Evolutionary conservation across 345 rosid species (phyloP).

Genomic region (Gossypium bickii): DNA sequence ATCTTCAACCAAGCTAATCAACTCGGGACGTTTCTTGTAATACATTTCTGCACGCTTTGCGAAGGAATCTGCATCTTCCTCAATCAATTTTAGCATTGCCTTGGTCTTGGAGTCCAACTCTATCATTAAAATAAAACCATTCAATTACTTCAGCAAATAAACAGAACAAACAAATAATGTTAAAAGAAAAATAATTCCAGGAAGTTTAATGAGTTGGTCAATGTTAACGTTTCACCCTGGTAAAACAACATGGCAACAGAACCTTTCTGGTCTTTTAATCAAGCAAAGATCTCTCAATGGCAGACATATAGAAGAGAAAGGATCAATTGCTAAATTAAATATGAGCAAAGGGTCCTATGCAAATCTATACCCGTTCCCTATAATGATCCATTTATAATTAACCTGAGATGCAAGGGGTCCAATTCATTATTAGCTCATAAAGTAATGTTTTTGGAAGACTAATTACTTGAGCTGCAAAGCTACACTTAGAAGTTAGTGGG

Average conservation of each 20-base stretch:
- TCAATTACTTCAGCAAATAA: background rate
- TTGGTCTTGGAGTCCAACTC: slow-evolving; percentile 68
- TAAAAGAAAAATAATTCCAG: background rate
- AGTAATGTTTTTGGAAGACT: slow-evolving; percentile 6
- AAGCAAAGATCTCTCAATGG: background rate
- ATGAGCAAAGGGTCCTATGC: slow-evolving; percentile 18
- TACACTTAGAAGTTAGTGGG: background rate
- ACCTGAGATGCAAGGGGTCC: slow-evolving; percentile 11
- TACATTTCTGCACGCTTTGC: slow-evolving; percentile 92
- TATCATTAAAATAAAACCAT: slow-evolving; percentile 23
- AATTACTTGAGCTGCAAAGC: background rate
- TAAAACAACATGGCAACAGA: too few relatives aligned
- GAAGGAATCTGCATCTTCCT: slow-evolving; percentile 85
- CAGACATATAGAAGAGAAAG: background rate
- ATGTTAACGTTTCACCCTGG: too few relatives aligned
- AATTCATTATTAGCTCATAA: slow-evolving; percentile 27
- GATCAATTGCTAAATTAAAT: background rate
- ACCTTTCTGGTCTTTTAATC: too few relatives aligned
- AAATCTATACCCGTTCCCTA: slow-evolving; percentile 9
- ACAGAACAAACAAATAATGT: background rate
- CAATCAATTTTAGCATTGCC: slow-evolving; percentile 66
- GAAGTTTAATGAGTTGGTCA: background rate
- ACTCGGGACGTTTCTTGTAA: slow-evolving; percentile 78
- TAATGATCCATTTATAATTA: slow-evolving; percentile 9
- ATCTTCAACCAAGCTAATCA: slow-evolving; percentile 65